These are phyloP conservation scores for Solanum hybrid DNA, from an alignment of 305 asterid species.

Conservation along the genomic window DNA sequence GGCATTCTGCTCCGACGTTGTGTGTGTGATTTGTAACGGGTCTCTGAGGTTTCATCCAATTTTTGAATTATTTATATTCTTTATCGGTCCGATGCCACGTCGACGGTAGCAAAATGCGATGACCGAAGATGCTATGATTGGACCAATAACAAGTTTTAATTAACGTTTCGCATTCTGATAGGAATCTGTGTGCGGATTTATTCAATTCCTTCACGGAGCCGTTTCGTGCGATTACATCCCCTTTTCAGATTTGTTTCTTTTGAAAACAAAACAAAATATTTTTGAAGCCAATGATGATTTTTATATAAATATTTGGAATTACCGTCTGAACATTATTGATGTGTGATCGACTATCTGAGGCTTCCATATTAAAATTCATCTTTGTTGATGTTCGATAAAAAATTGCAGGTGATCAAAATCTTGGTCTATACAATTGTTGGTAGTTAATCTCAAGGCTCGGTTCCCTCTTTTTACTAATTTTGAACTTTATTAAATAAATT, in stretches of 20 bases:
- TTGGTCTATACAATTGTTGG: no score
- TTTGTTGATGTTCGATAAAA: no score
- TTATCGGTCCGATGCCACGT: slow-evolving; percentile 59
- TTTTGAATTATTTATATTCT: no score
- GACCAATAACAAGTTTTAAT: slow-evolving; percentile 18
- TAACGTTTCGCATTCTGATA: slow-evolving; percentile 42
- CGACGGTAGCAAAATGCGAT: slow-evolving; percentile 39
- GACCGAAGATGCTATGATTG: slow-evolving; percentile 55
- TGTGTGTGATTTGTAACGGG: slow-evolving; percentile 75
- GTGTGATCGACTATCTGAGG: not conserved
- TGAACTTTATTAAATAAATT: no score
- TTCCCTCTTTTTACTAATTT: no score
- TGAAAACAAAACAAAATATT: no score
- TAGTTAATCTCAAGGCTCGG: no score
- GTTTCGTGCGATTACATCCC: slow-evolving; percentile 38
- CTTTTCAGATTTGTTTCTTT: not conserved
- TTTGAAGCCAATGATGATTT: not conserved
- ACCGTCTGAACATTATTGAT: not conserved
- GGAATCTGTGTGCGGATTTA: slow-evolving; percentile 50
- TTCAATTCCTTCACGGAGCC: slow-evolving; percentile 33
- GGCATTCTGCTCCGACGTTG: slow-evolving; percentile 8
- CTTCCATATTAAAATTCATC: not conserved
- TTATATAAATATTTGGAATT: not conserved
- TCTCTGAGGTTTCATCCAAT: slow-evolving; percentile 45
- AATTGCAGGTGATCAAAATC: no score